phyloP scores from a whole-genome alignment of 2,329 filamentous ascomycete genomes.

The Fusarium piperis region DNA sequence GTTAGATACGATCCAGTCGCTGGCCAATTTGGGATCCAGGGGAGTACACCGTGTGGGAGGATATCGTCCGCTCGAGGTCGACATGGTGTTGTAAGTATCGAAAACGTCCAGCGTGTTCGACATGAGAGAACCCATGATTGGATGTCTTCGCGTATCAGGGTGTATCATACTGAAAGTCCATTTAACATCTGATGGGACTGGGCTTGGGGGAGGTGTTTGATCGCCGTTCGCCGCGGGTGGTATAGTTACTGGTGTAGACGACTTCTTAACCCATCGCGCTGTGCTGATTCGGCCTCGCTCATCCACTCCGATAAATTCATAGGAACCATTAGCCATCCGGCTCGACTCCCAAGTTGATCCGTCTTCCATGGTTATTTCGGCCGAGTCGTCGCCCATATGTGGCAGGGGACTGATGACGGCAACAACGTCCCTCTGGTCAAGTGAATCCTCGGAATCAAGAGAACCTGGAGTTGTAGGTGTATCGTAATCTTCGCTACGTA shows the following conservation, averaged over 20 bases:
- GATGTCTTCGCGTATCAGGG: slow-evolving; percentile 74
- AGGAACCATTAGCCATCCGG: slow-evolving; percentile 65
- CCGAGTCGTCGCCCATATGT: slow-evolving; percentile 59
- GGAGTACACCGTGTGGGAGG: slow-evolving; percentile 55
- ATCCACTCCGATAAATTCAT: slow-evolving; percentile 72
- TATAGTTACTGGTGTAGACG: slow-evolving; percentile 35
- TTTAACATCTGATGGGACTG: slow-evolving; percentile 56
- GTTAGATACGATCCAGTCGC: slow-evolving; percentile 34
- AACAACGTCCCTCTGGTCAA: slow-evolving; percentile 64
- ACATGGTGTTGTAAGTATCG: slow-evolving; percentile 71
- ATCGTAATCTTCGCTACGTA: slow-evolving; percentile 75
- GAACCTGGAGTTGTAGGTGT: slow-evolving; percentile 34
- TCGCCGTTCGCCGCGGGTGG: slow-evolving; percentile 27
- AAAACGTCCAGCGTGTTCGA: slow-evolving; percentile 72
- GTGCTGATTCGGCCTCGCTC: slow-evolving; percentile 66
- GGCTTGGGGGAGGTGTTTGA: slow-evolving; percentile 37
- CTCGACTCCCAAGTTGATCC: slow-evolving; percentile 67
- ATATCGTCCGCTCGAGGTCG: slow-evolving; percentile 58
- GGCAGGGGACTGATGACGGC: slow-evolving; percentile 74
- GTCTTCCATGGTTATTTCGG: slow-evolving; percentile 74
- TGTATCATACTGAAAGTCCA: slow-evolving; percentile 84
- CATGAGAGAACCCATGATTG: slow-evolving; percentile 76
- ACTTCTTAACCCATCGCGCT: slow-evolving; percentile 74
- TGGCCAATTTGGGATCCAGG: slow-evolving; percentile 33
- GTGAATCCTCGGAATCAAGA: slow-evolving; percentile 57